Conservation (phyloP, 306 rosid genomes). For the Citrullus colocynthis region DNA sequence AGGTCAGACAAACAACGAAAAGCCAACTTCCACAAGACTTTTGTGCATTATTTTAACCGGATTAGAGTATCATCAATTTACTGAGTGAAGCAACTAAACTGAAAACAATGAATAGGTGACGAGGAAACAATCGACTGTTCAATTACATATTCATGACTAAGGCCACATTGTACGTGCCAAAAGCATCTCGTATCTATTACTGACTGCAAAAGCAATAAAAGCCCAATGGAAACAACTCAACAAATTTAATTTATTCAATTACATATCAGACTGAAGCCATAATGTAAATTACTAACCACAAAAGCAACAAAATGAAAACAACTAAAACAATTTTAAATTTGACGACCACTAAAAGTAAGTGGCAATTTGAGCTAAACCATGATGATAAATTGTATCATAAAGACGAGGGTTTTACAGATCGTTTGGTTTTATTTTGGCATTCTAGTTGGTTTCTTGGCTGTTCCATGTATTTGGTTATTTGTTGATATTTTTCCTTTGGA, state of each 20-base stretch:
- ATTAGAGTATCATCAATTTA: neutral
- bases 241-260: too few relatives aligned
- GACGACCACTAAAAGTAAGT: neutral
- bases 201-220: neutral
- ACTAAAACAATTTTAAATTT: neutral
- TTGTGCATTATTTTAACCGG: too few relatives aligned
- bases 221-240: neutral
- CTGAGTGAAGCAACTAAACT: neutral
- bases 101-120: neutral
- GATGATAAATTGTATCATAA: constrained; percentile 37
- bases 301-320: too few relatives aligned
- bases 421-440: neutral
- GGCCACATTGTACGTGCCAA: neutral
- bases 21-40: too few relatives aligned
- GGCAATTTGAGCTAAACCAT: constrained; percentile 6
- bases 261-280: too few relatives aligned
- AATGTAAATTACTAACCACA: too few relatives aligned
- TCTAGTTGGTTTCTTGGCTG: neutral
- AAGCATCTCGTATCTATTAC: too few relatives aligned
- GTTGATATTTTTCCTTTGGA: neutral
- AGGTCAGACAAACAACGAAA: too few relatives aligned
- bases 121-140: neutral
- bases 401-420: neutral
- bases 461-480: neutral
- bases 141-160: neutral